phyloP scores from a whole-genome alignment of 805 yeast genomes.

The Teunomyces cretensis region DNA sequence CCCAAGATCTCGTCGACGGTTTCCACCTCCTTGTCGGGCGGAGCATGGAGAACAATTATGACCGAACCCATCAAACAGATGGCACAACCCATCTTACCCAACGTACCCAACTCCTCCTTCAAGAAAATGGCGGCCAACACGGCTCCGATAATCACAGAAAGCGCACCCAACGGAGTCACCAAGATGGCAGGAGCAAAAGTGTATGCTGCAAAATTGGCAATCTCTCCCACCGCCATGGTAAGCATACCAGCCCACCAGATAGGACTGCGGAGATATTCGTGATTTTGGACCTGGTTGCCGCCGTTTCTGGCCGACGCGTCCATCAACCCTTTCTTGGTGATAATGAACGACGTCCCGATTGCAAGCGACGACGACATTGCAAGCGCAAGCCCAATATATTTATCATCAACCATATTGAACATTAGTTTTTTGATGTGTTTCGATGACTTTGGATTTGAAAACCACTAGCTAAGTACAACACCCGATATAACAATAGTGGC shows the following conservation, averaged over 20 bases:
- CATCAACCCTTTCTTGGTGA: constrained; percentile 82
- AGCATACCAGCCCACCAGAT: constrained; percentile 94
- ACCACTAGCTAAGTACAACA: background rate
- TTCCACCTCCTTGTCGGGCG: constrained; percentile 85
- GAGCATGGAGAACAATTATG: constrained; percentile 86
- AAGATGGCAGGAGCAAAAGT: constrained; percentile 93
- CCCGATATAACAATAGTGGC: background rate
- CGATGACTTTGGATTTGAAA: background rate
- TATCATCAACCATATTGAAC: constrained; percentile 60
- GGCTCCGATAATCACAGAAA: constrained; percentile 89
- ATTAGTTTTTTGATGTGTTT: too few species aligned
- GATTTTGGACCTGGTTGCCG: constrained; percentile 57
- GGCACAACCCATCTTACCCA: constrained; percentile 92
- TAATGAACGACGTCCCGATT: constrained; percentile 85
- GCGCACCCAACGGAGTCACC: constrained; percentile 90
- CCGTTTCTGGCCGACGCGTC: constrained; percentile 60
- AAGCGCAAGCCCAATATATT: constrained; percentile 83
- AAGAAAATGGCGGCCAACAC: constrained; percentile 81
- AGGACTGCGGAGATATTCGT: constrained; percentile 76
- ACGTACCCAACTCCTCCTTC: constrained; percentile 81
- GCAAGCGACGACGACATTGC: constrained; percentile 88
- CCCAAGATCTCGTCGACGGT: constrained; percentile 85
- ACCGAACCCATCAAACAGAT: constrained; percentile 86
- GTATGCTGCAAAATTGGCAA: constrained; percentile 92
- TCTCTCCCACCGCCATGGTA: constrained; percentile 87